Percentiles rank a stretch among this genome's conserved stretches.
These are phyloP conservation scores for Oryza officinalis DNA, from an alignment of 176 grass and related monocot species.

Conservation along the genomic window DNA sequence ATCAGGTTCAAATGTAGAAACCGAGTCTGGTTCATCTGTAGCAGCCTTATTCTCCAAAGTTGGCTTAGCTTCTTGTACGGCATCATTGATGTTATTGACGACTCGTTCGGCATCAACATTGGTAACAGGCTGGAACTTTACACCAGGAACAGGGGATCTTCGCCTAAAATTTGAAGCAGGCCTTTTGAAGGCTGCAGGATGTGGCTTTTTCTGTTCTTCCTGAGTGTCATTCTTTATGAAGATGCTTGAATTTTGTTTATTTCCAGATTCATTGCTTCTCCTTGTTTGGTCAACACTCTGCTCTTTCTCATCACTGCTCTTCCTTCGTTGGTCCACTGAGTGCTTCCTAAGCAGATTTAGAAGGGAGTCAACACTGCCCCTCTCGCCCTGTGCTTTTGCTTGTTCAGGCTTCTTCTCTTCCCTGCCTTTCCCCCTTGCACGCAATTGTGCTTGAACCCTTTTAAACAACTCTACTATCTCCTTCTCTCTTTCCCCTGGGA, in stretches of 20 bases:
- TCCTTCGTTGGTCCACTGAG: constrained; percentile 58
- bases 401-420: constrained; percentile 71
- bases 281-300: constrained; percentile 41
- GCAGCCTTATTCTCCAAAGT: constrained; percentile 42
- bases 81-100: constrained; percentile 4
- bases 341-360: constrained; percentile 75
- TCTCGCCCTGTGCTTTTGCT: constrained; percentile 60
- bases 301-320: constrained; percentile 44
- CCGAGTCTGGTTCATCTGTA: constrained; percentile 14
- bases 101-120: constrained; percentile 32
- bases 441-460: constrained; percentile 70
- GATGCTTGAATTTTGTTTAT: constrained; percentile 45
- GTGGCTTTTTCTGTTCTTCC: constrained; percentile 42
- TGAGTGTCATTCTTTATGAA: constrained; percentile 37
- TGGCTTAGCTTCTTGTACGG: constrained; percentile 9
- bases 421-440: constrained; percentile 47
- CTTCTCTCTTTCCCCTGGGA: constrained; percentile 64
- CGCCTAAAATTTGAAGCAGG: constrained; percentile 58
- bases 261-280: constrained; percentile 50
- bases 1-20: constrained; percentile 33
- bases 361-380: constrained; percentile 68
- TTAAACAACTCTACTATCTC: constrained; percentile 83
- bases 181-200: constrained; percentile 40
- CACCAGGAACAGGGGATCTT: constrained; percentile 70
- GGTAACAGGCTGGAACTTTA: constrained; percentile 61